These are phyloP conservation scores for Phaffia australis DNA, from an alignment of 768 basidiomycete genomes.

Conservation along the genomic window DNA sequence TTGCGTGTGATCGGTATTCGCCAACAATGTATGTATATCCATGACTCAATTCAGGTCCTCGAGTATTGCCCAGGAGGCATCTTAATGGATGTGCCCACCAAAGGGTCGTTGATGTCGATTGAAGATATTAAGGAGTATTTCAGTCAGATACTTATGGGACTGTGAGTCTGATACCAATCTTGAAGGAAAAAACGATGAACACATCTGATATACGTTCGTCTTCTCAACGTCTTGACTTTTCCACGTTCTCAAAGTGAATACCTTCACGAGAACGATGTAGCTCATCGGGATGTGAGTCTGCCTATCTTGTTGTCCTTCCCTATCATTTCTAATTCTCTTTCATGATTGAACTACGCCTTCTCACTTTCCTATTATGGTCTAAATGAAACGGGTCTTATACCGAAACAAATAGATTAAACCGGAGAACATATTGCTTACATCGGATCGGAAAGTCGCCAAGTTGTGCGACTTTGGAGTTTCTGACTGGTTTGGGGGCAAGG, in stretches of 20 bases:
- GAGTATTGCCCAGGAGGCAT: slow-evolving; percentile 38
- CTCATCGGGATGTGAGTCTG: slow-evolving; percentile 37
- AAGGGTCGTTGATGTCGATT: slow-evolving; percentile 28
- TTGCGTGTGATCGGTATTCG: no score
- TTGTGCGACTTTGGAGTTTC: slow-evolving; percentile 40
- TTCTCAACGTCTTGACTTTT: no score
- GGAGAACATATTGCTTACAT: slow-evolving; percentile 37
- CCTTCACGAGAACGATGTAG: slow-evolving; percentile 36
- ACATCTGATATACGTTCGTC: no score
- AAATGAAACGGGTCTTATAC: not conserved
- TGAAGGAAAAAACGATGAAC: no score
- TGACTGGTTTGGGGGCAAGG: slow-evolving; percentile 34
- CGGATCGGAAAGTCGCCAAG: slow-evolving; percentile 34
- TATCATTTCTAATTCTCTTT: not conserved
- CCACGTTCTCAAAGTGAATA: slow-evolving; percentile 31
- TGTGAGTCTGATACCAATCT: slow-evolving; percentile 8
- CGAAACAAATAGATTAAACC: slow-evolving; percentile 33
- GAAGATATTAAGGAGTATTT: slow-evolving; percentile 34
- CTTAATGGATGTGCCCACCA: slow-evolving; percentile 32
- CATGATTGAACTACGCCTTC: not conserved
- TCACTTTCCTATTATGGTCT: not conserved
- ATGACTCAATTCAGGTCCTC: slow-evolving; percentile 26
- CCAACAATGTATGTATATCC: not conserved
- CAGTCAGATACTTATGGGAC: slow-evolving; percentile 35
- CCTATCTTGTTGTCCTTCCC: not conserved